Base-by-base conservation (phyloP, 108 stramenopile genomes). In the Poteriospumella lacustris region DNA sequence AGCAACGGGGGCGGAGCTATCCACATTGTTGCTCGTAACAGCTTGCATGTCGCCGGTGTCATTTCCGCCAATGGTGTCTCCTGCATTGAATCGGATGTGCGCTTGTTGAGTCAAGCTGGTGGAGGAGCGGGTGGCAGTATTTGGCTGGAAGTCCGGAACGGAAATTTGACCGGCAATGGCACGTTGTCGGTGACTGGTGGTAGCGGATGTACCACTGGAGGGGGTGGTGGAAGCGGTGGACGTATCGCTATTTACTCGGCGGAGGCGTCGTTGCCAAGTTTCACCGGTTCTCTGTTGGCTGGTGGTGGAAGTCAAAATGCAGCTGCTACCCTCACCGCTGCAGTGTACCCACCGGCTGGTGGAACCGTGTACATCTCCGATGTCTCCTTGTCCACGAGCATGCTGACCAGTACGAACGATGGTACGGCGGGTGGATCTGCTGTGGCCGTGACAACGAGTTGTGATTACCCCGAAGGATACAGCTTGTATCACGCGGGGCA, bases 71-170 rank as follows among this genome's bases (percentile, higher is more conserved):
- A 73, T 42, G 70, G 70, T 42, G 5, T 28, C 5, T 44, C 43
- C 33, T 73, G 70, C 42, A 5, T 3, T 3, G 47, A 44, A 15
- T 24, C 15, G 3, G 12, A 9, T 52, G 44, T 42, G 5, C n/a
- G n/a, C n/a, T 33, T 73, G 5, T 9, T 3, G 26, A 33, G 12
- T 67, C 19, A 9, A 38, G 9, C 64, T 15, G 70, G 70, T 52
- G 70, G 41, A 28, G 70, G 70, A 28, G 70, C 70, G 5, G 70
- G 70, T 56, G 70, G 70, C 36, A 29, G n/a, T 42, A 42, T 73
- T 38, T 73, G 70, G 70, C 26, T 73, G 5, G 47, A 44, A 5
- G 5, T 73, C 3, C 15, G 19, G 12, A 73, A 73, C 24, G 70
- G 12, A 42, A 12, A 73, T 42, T 24, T 73, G 5, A 26, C 15